Base-by-base conservation (phyloP, 2,329 filamentous ascomycete species). In the Metarhizium humberi region DNA sequence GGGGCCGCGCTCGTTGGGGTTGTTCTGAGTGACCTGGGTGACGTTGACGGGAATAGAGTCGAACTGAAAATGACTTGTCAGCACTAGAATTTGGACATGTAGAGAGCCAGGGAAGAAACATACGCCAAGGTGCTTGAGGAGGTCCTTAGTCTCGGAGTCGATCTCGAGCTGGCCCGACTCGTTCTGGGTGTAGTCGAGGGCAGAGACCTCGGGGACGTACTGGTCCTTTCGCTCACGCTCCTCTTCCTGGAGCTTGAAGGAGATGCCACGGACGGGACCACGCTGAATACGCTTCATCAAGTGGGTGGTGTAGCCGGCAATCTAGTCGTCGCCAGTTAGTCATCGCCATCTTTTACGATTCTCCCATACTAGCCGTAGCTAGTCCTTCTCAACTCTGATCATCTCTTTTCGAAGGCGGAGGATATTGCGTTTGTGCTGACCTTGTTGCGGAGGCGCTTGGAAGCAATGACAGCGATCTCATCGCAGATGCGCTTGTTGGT, bases 161-260 rank as follows among this genome's bases (percentile, higher is more conserved):
- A 96, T 88, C 69, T 97, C 92, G 69, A 99, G 84, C 77, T 92
- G 87, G 71, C 94, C 94, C 73, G 80, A 87, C 81, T 97, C 94
- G 75, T 84, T 90, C 84, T 96, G 90, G 72, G 87, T 86, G 82
- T 96, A 95, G 84, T 99, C 94, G 74, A 99, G 88, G 73, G 94
- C 94, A 59, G 95, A 99, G 69, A 99, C 84, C 81, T 99, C 94
- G 72, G 94, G 94, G 65, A 99, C 94, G 82, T 96, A 99, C 84
- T 99, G 94, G 83, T 99, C 94, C 89, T 99, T 99, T 76, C 94
- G 88, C 82, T 99, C 94, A 85, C 94, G 90, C 87, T 99, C 94
- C 84, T 99, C 94, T 83, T 99, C 94, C 82, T 99, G 94, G 60
- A 99, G 90, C 86, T 99, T 99, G 92, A 99, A 99, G 78, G 95